A percentile compares a stretch with the other conserved stretches of the same genome.
Conservation (phyloP, 805 yeast genomes). For the Sporopachydermia lactativora region DNA sequence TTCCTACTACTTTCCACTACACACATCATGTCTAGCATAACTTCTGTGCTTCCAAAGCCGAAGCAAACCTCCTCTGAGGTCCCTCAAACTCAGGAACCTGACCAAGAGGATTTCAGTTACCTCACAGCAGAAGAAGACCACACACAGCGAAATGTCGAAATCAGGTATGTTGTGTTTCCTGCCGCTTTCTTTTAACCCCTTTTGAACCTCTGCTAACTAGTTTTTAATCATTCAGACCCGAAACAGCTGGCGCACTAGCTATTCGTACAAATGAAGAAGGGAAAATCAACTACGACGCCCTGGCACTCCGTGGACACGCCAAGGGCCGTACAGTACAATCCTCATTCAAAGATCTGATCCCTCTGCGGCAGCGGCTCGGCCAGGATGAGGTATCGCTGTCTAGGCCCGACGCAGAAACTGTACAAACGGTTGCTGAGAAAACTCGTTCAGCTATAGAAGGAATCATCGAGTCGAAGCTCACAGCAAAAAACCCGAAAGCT, state of each 20-base stretch:
- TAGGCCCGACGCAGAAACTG: constrained; percentile 31
- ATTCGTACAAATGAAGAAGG: constrained; percentile 18
- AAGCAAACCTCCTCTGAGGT: too few species aligned
- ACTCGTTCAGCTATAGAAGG: constrained; percentile 44
- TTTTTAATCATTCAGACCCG: constrained; percentile 9
- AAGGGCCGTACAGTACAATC: constrained; percentile 25
- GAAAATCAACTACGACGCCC: constrained; percentile 16
- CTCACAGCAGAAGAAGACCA: background rate
- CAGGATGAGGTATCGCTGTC: constrained; percentile 26
- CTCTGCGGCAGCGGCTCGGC: constrained; percentile 35
- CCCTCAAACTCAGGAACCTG: too few species aligned
- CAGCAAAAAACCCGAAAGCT: constrained; percentile 19
- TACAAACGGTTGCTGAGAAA: constrained; percentile 31
- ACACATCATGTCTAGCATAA: background rate
- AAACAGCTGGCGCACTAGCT: constrained; percentile 14
- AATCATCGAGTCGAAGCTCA: constrained; percentile 30
- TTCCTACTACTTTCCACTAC: too few species aligned
- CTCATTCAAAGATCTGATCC: constrained; percentile 43
- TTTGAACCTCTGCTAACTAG: background rate
- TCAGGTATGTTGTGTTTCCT: background rate
- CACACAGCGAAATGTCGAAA: background rate
- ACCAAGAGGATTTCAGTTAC: background rate
- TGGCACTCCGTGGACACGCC: constrained; percentile 20
- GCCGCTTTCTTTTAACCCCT: background rate
- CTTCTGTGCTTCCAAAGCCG: background rate